Percentiles rank a stretch among this genome's conserved stretches.
Evolutionary conservation across 2,329 filamentous ascomycete species (phyloP).

Genomic region (Scytalidium sp.): DNA sequence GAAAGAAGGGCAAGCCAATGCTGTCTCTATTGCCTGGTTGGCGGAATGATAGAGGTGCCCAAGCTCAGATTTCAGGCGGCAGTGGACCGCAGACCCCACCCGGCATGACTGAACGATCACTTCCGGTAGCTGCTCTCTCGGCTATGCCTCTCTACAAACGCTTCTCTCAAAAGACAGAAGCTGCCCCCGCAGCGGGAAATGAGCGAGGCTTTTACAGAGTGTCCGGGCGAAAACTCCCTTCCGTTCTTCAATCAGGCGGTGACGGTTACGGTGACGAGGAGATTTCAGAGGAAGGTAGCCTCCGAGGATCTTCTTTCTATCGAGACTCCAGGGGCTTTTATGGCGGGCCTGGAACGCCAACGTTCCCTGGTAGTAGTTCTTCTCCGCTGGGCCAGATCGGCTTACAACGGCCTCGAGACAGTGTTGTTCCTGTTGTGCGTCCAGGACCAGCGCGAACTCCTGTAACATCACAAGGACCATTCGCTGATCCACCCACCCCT

Average conservation of each 20-base stretch:
- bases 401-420: constrained; percentile 33
- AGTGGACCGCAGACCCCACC: constrained; percentile 17
- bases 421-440: constrained; percentile 58
- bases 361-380: constrained; percentile 1
- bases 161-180: constrained; percentile 19
- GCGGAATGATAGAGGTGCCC: constrained; percentile 29
- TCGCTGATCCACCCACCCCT: constrained; percentile 31
- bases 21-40: constrained; percentile 42
- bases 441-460: constrained; percentile 65
- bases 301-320: constrained; percentile 51
- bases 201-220: constrained; percentile 64
- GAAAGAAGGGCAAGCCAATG: constrained; percentile 43
- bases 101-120: constrained; percentile 45
- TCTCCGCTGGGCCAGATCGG: constrained; percentile 13
- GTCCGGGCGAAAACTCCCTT: constrained; percentile 61
- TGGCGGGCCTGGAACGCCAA: constrained; percentile 21
- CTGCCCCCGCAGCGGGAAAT: constrained; percentile 33
- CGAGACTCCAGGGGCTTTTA: constrained; percentile 48
- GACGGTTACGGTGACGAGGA: constrained; percentile 57
- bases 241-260: constrained; percentile 59
- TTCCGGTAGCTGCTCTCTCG: constrained; percentile 47
- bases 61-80: constrained; percentile 20
- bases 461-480: constrained; percentile 52
- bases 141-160: constrained; percentile 39
- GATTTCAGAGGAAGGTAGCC: constrained; percentile 22